Conservation (phyloP, 371 early-diverging fungal species). For the Rhizomucor miehei region DNA sequence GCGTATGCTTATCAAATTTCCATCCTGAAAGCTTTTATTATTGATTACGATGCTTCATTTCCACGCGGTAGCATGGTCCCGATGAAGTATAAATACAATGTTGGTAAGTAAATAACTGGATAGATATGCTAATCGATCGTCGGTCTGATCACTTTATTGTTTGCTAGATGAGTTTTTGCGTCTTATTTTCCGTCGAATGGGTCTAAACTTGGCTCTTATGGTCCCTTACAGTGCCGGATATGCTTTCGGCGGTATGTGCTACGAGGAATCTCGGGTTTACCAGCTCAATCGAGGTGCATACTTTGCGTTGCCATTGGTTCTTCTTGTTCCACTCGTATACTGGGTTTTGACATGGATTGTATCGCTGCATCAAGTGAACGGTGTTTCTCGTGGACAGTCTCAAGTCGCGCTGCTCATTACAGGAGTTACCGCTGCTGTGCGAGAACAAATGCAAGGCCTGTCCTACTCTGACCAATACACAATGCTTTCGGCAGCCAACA, state of each 20-base stretch:
- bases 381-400: constrained; percentile 16
- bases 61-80: not conserved
- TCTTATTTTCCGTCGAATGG: not conserved
- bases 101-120: too few relatives aligned
- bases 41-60: not conserved
- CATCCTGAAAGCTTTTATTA: constrained; percentile 2
- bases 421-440: constrained; percentile 9
- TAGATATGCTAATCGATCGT: not conserved
- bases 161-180: not conserved
- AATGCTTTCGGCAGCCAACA: not conserved
- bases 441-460: constrained; percentile 9
- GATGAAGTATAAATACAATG: too few relatives aligned
- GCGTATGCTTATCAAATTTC: constrained; percentile 11
- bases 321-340: constrained; percentile 9
- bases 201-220: not conserved
- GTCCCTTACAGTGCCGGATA: not conserved
- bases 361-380: constrained; percentile 9
- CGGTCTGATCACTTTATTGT: not conserved
- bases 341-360: constrained; percentile 13
- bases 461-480: constrained; percentile 7
- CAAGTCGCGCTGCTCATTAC: constrained; percentile 12
- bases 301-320: not conserved
- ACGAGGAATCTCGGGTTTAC: not conserved
- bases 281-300: constrained; percentile 3
- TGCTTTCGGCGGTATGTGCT: too few relatives aligned